phyloP scores from a whole-genome alignment of 345 rosid genomes.

The Kandelia obovata region DNA sequence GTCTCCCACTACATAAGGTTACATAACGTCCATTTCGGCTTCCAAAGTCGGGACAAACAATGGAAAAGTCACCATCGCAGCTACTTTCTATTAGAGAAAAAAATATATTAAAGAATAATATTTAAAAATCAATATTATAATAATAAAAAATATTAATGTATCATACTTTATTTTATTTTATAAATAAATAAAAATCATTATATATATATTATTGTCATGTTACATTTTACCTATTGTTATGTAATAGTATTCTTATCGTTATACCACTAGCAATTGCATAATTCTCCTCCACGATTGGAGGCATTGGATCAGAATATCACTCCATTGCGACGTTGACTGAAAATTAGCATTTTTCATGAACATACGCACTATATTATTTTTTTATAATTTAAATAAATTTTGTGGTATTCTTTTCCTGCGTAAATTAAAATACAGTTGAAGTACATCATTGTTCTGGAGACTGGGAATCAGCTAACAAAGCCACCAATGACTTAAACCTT shows the following conservation, averaged over 20 bases:
- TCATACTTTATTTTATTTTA: too few relatives aligned
- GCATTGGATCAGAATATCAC: neutral
- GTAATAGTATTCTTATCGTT: neutral
- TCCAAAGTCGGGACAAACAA: neutral
- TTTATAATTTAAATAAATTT: neutral
- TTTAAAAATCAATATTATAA: neutral
- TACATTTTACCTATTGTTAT: too few relatives aligned
- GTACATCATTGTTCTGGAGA: too few relatives aligned
- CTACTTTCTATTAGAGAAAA: neutral
- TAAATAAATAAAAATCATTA: neutral
- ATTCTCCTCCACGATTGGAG: too few relatives aligned
- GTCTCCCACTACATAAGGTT: slow-evolving; percentile 3
- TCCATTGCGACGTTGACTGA: slow-evolving; percentile 14
- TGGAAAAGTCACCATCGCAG: neutral
- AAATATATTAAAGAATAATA: neutral
- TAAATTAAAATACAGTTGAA: too few relatives aligned
- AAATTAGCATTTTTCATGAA: neutral
- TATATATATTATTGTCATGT: too few relatives aligned
- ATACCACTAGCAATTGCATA: too few relatives aligned
- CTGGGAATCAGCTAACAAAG: too few relatives aligned
- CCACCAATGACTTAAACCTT: too few relatives aligned
- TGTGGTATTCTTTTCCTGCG: too few relatives aligned
- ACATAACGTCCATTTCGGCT: slow-evolving; percentile 4
- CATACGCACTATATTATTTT: neutral
- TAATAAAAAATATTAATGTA: too few relatives aligned